Evolutionary conservation across 2,329 filamentous ascomycete species (phyloP).

Genomic region (Aspergillus eucalypticola): DNA sequence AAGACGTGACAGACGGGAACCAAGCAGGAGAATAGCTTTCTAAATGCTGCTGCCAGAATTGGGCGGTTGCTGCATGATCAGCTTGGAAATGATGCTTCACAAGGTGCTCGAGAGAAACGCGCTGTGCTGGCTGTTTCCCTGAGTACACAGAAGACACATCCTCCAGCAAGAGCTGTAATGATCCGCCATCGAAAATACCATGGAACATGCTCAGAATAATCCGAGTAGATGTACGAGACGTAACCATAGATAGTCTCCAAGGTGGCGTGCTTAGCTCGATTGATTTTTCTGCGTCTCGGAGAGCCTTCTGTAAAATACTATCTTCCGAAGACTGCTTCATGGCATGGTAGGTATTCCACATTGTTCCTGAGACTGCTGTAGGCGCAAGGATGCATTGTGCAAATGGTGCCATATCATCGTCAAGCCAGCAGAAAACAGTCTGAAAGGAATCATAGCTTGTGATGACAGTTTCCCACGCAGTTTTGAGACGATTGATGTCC

Average conservation of each 20-base stretch:
- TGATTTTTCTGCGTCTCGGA: constrained; percentile 21
- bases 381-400: constrained; percentile 33
- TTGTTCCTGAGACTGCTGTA: constrained; percentile 10
- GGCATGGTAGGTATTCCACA: constrained; percentile 21
- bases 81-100: constrained; percentile 29
- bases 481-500: constrained; percentile 24
- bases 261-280: constrained; percentile 23
- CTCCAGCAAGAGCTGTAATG: constrained; percentile 34
- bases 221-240: constrained; percentile 1
- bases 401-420: constrained; percentile 39
- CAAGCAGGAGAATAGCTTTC: constrained; percentile 19
- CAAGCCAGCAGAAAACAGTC: constrained; percentile 34
- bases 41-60: constrained; percentile 26
- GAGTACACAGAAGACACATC: constrained; percentile 31
- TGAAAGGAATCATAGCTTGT: constrained; percentile 35
- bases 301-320: constrained; percentile 20
- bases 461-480: constrained; percentile 28
- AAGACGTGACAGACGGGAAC: constrained; percentile 29
- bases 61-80: constrained; percentile 20
- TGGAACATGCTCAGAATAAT: constrained; percentile 40
- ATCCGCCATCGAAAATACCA: constrained; percentile 42
- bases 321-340: constrained; percentile 17
- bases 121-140: constrained; percentile 8
- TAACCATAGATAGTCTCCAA: constrained; percentile 28
- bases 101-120: constrained; percentile 28